These are phyloP conservation scores for Spinacia oleracea DNA, from an alignment of 179 eudicot species.

Conservation along the genomic window DNA sequence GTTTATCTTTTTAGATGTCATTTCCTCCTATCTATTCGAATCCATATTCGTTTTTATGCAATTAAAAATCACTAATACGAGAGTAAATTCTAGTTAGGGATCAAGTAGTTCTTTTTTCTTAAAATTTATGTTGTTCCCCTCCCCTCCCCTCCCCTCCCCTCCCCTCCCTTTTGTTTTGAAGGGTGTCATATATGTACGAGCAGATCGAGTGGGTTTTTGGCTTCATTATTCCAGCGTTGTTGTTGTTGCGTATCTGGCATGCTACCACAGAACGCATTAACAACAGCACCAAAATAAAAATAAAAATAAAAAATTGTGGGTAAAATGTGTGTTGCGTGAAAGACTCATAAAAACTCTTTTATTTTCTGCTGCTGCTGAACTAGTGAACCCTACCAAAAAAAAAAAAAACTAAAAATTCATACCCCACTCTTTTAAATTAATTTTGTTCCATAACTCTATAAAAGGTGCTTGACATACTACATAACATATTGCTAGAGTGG, in stretches of 20 bases:
- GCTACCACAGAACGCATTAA: slow-evolving; percentile 23
- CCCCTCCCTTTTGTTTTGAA: not conserved
- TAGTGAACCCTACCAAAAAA: slow-evolving; percentile 27
- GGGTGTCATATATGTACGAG: not conserved
- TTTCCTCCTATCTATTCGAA: too few relatives aligned
- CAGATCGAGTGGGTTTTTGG: slow-evolving; percentile 14
- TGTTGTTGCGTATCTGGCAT: slow-evolving; percentile 31
- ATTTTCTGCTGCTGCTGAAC: too few relatives aligned
- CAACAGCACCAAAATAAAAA: not conserved
- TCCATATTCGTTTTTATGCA: too few relatives aligned
- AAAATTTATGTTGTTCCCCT: not conserved
- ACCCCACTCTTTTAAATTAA: not conserved
- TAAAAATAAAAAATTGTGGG: not conserved
- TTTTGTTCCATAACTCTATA: slow-evolving; percentile 16
- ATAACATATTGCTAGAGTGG: slow-evolving; percentile 27
- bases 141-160: too few relatives aligned
- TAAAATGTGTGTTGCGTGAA: slow-evolving; percentile 17
- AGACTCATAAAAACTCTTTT: not conserved
- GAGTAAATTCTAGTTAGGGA: too few relatives aligned
- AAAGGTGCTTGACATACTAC: slow-evolving; percentile 25
- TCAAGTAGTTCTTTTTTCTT: too few relatives aligned
- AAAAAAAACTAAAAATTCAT: not conserved
- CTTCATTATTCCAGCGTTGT: slow-evolving; percentile 23
- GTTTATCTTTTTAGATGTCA: too few relatives aligned
- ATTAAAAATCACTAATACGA: too few relatives aligned